Evolutionary conservation across 1,284 basidiomycete species (phyloP).

Genomic region (Trichosporon inkin): DNA sequence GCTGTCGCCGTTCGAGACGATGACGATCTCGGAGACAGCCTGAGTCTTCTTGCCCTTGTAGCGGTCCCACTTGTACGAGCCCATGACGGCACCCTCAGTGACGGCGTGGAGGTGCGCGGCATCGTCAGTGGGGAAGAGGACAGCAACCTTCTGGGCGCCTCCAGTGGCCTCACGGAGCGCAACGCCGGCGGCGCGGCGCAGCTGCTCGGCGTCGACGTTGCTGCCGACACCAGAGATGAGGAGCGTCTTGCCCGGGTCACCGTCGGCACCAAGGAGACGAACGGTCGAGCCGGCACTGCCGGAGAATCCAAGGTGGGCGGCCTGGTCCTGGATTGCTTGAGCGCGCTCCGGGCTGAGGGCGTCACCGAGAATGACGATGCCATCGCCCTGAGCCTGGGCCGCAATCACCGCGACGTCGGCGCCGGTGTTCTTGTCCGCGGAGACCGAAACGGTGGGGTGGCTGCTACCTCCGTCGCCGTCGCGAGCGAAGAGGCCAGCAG

Average conservation of each 20-base stretch:
- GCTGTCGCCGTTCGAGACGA: not conserved
- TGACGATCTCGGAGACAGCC: not conserved
- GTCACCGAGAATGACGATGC: not conserved
- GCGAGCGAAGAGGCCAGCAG: not conserved
- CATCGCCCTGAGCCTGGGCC: not conserved
- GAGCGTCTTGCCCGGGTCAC: not conserved
- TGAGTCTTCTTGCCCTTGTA: conserved; percentile 1
- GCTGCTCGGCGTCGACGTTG: conserved; percentile 7
- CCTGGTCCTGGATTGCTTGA: not conserved
- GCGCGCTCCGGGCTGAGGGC: not conserved
- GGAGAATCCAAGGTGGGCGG: conserved; percentile 9
- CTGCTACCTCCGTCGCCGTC: not conserved
- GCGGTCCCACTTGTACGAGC: conserved; percentile 1
- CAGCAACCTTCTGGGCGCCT: not conserved
- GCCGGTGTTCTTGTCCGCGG: not conserved
- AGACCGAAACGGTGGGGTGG: not conserved
- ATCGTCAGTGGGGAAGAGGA: conserved; percentile 6
- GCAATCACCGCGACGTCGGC: not conserved
- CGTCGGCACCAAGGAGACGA: not conserved
- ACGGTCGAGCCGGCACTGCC: not conserved
- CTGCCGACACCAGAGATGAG: conserved; percentile 11
- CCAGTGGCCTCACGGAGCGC: conserved; percentile 7
- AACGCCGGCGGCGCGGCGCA: conserved; percentile 13
- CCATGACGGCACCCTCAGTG: conserved; percentile 7
- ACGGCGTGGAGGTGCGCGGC: conserved; percentile 1